Evolutionary conservation across 805 yeast species (phyloP), one percentile per base, ranked within the genome.

Genomic region (Wickerhamomyces subpelliculosus): DNA sequence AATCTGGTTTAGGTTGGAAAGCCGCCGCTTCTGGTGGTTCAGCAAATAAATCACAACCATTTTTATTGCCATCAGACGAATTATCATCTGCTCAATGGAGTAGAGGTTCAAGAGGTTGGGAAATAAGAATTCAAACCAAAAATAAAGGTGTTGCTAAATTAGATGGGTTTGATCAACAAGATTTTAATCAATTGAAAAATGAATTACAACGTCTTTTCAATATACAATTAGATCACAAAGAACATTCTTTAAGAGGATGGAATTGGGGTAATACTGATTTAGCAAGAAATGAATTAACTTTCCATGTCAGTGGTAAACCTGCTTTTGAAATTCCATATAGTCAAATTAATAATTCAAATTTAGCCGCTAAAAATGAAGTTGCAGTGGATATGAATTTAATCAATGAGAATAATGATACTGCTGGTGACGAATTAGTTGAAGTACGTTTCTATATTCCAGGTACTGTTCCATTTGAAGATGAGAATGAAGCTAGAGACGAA

Each of bases 1-100:
- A 84, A 45, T 80, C 94, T n/a, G 99, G 99, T 35, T 72, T 93
- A 22, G 99, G 99, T 34, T 93, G 99, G 99, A 90, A 90, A 57
- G 80, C 80, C 0, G 65, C 78, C 2, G 58, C 74, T 14, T 64
- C 71, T 7, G 72, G 71, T 12, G 67, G 70, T 28, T 61, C 72
- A 19, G 64, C 71, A 28, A 65, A 65, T 21, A 68, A 69, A 40
- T 69, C 75, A 11, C 77, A 75, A 34, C 96, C 97, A n/a, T 86
- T 86, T 49, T 67, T 93, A 43, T 68, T 93, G 41, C 90, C 96
- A n/a, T 77, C 86, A 9, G 84, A 85, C 22, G 96, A 89, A 58
- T 67, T 93, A 20, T 71, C 83, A 16, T 69, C 86, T 26, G 81
- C 84, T 4, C 77, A 71, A 49, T 93, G 99, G 99, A 82, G 95